Conservation (phyloP, 139 green algal species). For the Chlamydomonas schloesseri region DNA sequence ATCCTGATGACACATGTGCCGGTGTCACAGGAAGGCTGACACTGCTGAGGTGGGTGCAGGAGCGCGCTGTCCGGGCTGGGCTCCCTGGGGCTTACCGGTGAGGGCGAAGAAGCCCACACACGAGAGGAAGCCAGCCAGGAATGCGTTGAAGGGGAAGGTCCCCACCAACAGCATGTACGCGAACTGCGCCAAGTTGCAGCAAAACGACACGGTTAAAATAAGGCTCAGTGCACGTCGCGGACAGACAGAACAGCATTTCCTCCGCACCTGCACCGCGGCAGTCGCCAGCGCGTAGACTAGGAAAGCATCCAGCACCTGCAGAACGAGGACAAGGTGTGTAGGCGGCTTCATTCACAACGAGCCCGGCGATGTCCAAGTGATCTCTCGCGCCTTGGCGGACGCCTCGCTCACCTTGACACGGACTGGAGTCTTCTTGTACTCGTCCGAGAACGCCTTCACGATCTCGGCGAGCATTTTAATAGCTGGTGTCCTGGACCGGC, state of each 20-base stretch:
- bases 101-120: constrained; percentile 84
- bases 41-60: too few relatives aligned
- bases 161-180: constrained; percentile 82
- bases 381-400: too few relatives aligned
- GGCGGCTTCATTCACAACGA: too few relatives aligned
- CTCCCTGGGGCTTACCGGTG: constrained; percentile 65
- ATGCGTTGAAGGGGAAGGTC: constrained; percentile 92
- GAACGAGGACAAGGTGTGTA: not conserved
- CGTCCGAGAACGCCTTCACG: constrained; percentile 56
- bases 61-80: too few relatives aligned
- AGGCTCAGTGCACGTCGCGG: not conserved
- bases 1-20: too few relatives aligned
- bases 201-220: too few relatives aligned
- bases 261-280: constrained; percentile 65
- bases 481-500: too few relatives aligned
- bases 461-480: constrained; percentile 40
- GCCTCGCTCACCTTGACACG: constrained; percentile 81
- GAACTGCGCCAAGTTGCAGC: constrained; percentile 77
- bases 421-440: constrained; percentile 82
- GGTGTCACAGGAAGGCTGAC: too few relatives aligned
- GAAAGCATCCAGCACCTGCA: constrained; percentile 77
- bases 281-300: constrained; percentile 70
- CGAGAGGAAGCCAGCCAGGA: constrained; percentile 83
- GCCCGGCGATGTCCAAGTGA: too few relatives aligned
- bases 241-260: not conserved